Conservation (phyloP, 768 basidiomycete species). For the Fomitopsis pulvina region DNA sequence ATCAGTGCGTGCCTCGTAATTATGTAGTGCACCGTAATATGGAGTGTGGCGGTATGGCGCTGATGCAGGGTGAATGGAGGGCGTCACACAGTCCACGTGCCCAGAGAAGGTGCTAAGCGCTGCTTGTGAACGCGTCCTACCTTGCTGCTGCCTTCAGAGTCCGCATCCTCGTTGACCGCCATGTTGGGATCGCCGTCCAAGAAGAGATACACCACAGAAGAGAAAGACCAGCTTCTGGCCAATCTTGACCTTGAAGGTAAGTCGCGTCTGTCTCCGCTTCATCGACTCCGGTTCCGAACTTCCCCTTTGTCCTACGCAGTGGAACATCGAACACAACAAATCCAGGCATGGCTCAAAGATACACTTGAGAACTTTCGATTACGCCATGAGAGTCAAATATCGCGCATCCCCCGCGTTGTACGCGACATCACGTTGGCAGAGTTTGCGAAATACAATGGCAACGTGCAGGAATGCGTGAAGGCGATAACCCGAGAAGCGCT, state of each 20-base stretch:
- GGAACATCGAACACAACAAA: slow-evolving; percentile 65
- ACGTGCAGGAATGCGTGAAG: slow-evolving; percentile 63
- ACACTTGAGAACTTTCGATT: slow-evolving; percentile 68
- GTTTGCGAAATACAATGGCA: slow-evolving; percentile 74
- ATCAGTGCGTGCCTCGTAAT: no score
- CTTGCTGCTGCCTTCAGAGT: neutral
- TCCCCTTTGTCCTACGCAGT: slow-evolving; percentile 32
- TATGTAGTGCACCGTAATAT: neutral
- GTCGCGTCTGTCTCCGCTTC: slow-evolving; percentile 7
- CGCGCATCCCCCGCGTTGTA: slow-evolving; percentile 69
- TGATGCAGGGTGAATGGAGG: neutral
- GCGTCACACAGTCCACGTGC: neutral
- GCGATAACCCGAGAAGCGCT: slow-evolving; percentile 63
- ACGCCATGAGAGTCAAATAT: slow-evolving; percentile 69
- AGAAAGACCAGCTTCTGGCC: slow-evolving; percentile 67
- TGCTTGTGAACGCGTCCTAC: neutral
- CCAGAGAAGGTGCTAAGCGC: neutral
- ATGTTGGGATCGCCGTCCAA: slow-evolving; percentile 3
- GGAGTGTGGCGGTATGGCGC: neutral
- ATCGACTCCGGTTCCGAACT: neutral
- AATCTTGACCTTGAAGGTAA: slow-evolving; percentile 80
- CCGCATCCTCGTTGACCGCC: neutral
- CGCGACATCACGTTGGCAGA: slow-evolving; percentile 68
- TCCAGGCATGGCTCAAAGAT: slow-evolving; percentile 70
- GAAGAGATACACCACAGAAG: slow-evolving; percentile 48